Evolutionary conservation across 1,284 basidiomycete genomes (phyloP), one percentile per base, ranked within the genome.

Genomic region (Ganoderma lucidum): DNA sequence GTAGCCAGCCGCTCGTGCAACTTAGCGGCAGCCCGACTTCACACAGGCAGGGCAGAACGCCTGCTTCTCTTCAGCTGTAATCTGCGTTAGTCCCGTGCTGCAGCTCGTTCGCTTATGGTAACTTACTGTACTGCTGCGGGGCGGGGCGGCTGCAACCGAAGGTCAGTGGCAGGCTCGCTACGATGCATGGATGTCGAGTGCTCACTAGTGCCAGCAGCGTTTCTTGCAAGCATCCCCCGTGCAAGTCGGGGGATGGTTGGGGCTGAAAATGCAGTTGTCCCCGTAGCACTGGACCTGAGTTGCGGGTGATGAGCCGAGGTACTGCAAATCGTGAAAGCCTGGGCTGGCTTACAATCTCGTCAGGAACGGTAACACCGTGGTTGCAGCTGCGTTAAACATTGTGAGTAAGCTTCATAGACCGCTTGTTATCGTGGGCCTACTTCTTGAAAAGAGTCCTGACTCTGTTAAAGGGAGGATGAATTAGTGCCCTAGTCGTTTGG

Each of bases 171-270:
- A 23, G 3, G 1, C n/a, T 60, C 37, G 23, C 12, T 30, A 39
- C 42, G 35, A 35, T 61, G 59, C 17, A 35, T 45, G 41, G 30
- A 35, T 48, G 10, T 19, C 8, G 2, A 41, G 51, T 10, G 81
- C 90, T 80, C 77, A 92, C 90, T 91, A 91, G 79, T 93, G 91
- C 89, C 90, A 92, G 77, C 91, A 93, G 65, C 82, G 84, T 71
- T 83, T 77, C 68, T 79, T 84, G 76, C 91, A 93, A 56, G 77
- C 68, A 14, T 87, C 87, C 5, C 86, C 84, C 45, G 71, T 66
- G 76, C 90, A 92, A 53, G 79, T 77, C 44, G 69, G 73, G 41
- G 89, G 84, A 77, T 93, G 91, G 42, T 77, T 81, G 10, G 86
- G 84, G 75, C 91, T 92, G 77, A 93, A 91, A 78, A 85, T 90